phyloP scores from a whole-genome alignment of 495 filamentous ascomycete genomes.

The Penicillium tannophilum region DNA sequence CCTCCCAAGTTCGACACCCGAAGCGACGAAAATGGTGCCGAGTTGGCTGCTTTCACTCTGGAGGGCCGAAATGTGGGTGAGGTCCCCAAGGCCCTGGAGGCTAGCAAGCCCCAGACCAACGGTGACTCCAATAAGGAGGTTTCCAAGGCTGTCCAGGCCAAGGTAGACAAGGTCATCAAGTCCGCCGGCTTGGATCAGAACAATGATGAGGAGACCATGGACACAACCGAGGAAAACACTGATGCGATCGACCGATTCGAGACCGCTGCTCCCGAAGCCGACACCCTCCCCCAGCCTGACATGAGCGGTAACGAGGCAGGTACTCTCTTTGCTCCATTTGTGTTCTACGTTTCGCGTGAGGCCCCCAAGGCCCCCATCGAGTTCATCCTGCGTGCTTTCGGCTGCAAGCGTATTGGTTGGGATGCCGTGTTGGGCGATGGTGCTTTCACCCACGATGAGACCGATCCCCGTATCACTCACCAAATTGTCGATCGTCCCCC shows the following conservation, averaged over 20 bases:
- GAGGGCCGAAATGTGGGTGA: constrained; percentile 68
- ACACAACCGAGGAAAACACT: constrained; percentile 50
- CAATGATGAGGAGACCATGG: constrained; percentile 44
- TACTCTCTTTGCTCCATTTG: constrained; percentile 80
- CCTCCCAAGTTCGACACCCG: constrained; percentile 88
- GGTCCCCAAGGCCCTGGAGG: constrained; percentile 54
- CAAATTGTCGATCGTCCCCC: constrained; percentile 91
- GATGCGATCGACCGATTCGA: constrained; percentile 89
- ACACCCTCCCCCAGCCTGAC: constrained; percentile 81
- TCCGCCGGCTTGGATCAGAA: constrained; percentile 43
- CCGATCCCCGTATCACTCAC: constrained; percentile 86
- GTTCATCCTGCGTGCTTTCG: constrained; percentile 91
- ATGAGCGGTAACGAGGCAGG: constrained; percentile 55
- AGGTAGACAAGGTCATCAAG: constrained; percentile 57
- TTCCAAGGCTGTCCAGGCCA: constrained; percentile 52
- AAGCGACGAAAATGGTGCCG: constrained; percentile 85
- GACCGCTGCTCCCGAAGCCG: constrained; percentile 73
- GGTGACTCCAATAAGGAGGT: constrained; percentile 47
- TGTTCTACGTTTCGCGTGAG: constrained; percentile 91
- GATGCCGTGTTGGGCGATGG: constrained; percentile 86
- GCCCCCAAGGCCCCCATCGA: constrained; percentile 88
- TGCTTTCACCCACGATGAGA: constrained; percentile 85
- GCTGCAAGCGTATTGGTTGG: constrained; percentile 96
- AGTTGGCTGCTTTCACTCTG: constrained; percentile 87
- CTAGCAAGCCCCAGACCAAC: constrained; percentile 47